Percentiles rank a stretch among this genome's conserved stretches.
These are phyloP conservation scores for Cordyceps farinosa DNA, from an alignment of 2,329 filamentous ascomycete genomes.

Conservation along the genomic window DNA sequence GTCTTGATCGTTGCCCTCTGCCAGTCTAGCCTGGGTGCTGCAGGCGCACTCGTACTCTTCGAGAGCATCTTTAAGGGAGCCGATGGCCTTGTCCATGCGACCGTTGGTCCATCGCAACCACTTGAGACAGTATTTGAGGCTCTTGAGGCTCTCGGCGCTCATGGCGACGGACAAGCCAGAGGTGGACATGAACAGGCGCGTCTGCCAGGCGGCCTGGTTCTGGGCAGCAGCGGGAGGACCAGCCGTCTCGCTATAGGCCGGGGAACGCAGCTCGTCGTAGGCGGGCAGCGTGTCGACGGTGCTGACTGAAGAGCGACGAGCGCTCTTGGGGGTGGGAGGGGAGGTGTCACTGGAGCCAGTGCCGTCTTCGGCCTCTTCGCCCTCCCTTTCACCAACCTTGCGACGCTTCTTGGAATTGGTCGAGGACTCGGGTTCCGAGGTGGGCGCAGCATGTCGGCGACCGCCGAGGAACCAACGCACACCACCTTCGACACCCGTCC, in stretches of 20 bases:
- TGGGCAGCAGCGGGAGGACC: conserved; percentile 26
- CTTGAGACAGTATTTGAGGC: conserved; percentile 77
- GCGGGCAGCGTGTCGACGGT: conserved; percentile 74
- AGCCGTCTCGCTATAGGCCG: conserved; percentile 64
- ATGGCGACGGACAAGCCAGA: conserved; percentile 89
- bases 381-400: conserved; percentile 48
- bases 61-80: conserved; percentile 68
- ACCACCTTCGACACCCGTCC: conserved; percentile 83
- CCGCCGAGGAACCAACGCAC: conserved; percentile 76
- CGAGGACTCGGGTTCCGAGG: conserved; percentile 45
- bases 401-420: conserved; percentile 55
- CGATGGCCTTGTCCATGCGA: conserved; percentile 72
- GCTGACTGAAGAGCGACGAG: conserved; percentile 61
- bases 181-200: conserved; percentile 81
- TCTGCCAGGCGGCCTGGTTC: conserved; percentile 62
- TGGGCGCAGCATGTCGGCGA: conserved; percentile 47
- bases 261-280: conserved; percentile 75
- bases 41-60: conserved; percentile 69
- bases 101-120: conserved; percentile 80
- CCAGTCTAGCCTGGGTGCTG: conserved; percentile 17
- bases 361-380: conserved; percentile 27
- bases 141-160: conserved; percentile 80
- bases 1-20: conserved; percentile 21
- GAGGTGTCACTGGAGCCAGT: conserved; percentile 26
- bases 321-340: conserved; percentile 27